Evolutionary conservation across 2,329 filamentous ascomycete species (phyloP), one percentile per base, ranked within the genome.

Genomic region (Leptoxyphium fumago): DNA sequence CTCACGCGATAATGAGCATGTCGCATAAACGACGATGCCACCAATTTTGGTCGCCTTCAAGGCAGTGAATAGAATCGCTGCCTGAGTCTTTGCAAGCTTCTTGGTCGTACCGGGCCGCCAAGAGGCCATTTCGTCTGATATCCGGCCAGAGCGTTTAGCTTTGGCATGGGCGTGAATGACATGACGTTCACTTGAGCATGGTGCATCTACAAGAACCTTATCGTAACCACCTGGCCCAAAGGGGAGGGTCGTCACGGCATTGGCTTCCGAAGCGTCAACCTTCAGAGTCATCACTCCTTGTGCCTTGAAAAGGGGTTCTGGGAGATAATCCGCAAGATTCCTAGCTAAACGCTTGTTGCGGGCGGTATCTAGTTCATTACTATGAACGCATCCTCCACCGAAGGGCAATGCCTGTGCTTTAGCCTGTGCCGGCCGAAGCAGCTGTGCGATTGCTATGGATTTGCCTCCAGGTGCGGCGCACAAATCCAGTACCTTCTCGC

Each of bases 111-210:
- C 58, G 3, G 59, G 52, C 2, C 62, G 55, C 64, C 64, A 65
- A 21, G 55, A 59, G 3, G 53, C 50, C 58, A 65, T 61, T 50
- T 64, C 63, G 10, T 62, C 56, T 5, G 36, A 41, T 13, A 34
- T 50, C 21, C 54, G 48, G n/a, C 61, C 60, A 40, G 51, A 48
- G 5, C 52, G 51, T 29, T 46, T 50, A 2, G 61, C 61, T 39
- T 55, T 57, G 14, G 48, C 48, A 32, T 61, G 57, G 9, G 60
- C 58, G 40, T 64, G 62, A 21, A 67, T 55, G 28, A 66, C 56
- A 41, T 67, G 63, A 11, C 64, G 54, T 46, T 66, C 63, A 29
- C 60, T 63, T 4, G 62, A 66, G 46, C 64, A 66, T 11, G 64
- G 63, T 3, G 63, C 63, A 44, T 67, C 64, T 5, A 66, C 54